A percentile compares a stretch with the other conserved stretches of the same genome.
phyloP scores from a whole-genome alignment of 1,284 basidiomycete species.

The Albatrellus sp. region DNA sequence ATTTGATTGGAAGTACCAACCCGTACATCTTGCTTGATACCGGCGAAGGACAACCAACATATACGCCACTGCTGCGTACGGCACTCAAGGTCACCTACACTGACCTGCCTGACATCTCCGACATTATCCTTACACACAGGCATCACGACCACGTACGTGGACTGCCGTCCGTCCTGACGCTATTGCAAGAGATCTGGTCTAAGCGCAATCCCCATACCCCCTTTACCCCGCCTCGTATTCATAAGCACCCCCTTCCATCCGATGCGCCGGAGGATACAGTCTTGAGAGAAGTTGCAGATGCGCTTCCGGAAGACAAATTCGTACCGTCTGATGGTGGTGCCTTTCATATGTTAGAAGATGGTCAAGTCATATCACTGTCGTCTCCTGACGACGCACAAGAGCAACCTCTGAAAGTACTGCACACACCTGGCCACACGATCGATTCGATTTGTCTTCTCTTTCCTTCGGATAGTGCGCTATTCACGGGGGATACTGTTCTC shows the following conservation, averaged over 20 bases:
- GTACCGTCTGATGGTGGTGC: conserved; percentile 27
- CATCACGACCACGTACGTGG: conserved; percentile 84
- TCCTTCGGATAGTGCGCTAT: conserved; percentile 51
- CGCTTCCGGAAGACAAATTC: conserved; percentile 31
- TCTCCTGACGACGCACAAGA: conserved; percentile 7
- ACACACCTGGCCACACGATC: conserved; percentile 84
- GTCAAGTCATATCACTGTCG: conserved; percentile 30
- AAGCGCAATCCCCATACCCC: conserved; percentile 26
- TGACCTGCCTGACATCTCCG: conserved; percentile 46
- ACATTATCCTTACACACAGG: conserved; percentile 86
- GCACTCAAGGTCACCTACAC: conserved; percentile 27
- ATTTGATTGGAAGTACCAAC: conserved; percentile 61
- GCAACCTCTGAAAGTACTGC: conserved; percentile 46
- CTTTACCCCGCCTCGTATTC: conserved; percentile 53
- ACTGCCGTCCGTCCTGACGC: conserved; percentile 55
- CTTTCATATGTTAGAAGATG: conserved; percentile 46
- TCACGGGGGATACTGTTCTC: conserved; percentile 87
- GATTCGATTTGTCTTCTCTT: conserved; percentile 76
- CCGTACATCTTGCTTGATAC: conserved; percentile 82
- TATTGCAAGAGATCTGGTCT: conserved; percentile 52
- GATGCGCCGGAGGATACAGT: conserved; percentile 13
- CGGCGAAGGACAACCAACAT: conserved; percentile 66
- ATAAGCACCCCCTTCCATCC: conserved; percentile 46
- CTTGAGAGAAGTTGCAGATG: conserved; percentile 29
- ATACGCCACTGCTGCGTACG: conserved; percentile 55